These are phyloP conservation scores for Carnegiea gigantea DNA, from an alignment of 179 eudicot species.

Conservation along the genomic window DNA sequence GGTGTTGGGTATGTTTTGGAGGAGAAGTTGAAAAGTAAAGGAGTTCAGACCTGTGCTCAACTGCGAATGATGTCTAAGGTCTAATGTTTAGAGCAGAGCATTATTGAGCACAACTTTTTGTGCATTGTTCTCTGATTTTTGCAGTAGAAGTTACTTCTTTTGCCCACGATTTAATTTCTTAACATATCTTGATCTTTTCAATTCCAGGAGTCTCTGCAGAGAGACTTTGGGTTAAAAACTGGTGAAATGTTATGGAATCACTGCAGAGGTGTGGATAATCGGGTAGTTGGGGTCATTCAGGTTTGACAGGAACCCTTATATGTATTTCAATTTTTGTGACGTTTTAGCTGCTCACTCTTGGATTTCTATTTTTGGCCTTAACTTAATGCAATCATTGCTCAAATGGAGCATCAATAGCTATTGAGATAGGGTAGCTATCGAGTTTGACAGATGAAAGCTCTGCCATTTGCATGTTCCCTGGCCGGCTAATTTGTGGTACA, in stretches of 20 bases:
- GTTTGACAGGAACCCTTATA: slow-evolving; percentile 32
- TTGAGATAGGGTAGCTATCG: neutral
- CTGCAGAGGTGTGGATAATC: slow-evolving; percentile 82
- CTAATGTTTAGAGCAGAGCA: slow-evolving; percentile 16
- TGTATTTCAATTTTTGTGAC: neutral
- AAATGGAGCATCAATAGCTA: neutral
- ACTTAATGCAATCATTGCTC: neutral
- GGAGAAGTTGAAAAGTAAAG: slow-evolving; percentile 66
- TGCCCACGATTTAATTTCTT: neutral
- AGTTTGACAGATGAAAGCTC: neutral
- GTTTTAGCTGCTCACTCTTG: neutral
- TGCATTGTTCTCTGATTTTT: slow-evolving; percentile 11
- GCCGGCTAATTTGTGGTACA: no score
- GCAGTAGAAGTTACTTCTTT: neutral
- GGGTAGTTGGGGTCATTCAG: slow-evolving; percentile 80
- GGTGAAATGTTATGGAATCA: slow-evolving; percentile 98
- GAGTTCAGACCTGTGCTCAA: slow-evolving; percentile 79
- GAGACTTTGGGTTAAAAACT: slow-evolving; percentile 84
- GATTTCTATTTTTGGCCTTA: neutral
- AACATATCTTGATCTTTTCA: slow-evolving; percentile 9
- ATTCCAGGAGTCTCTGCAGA: slow-evolving; percentile 79
- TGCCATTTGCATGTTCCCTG: neutral
- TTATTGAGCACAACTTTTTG: neutral
- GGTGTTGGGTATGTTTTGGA: slow-evolving; percentile 91
- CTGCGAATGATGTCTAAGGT: slow-evolving; percentile 76